Evolutionary conservation across 192 early-diverging fungal genomes (phyloP).

Genomic region (Cladochytrium replicatum): DNA sequence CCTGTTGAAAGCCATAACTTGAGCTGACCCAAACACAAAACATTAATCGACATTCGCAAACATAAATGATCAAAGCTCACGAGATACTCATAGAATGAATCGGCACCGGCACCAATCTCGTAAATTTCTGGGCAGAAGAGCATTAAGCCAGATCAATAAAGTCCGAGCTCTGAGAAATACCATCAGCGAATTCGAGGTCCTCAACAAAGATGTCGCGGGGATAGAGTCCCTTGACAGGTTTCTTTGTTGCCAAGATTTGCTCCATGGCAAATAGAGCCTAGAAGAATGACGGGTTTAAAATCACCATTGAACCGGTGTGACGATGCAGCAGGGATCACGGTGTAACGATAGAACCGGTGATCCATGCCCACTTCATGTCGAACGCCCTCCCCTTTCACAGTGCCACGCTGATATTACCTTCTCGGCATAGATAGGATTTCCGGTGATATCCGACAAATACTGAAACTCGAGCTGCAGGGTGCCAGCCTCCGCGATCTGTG

Average conservation of each 20-base stretch:
- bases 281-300: neutral
- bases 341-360: too few relatives aligned
- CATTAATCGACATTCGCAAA: neutral
- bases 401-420: conserved; percentile 32
- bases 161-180: too few relatives aligned
- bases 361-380: too few relatives aligned
- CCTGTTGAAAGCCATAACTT: conserved; percentile 37
- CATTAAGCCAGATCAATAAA: too few relatives aligned
- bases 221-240: conserved; percentile 8
- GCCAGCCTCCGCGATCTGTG: conserved; percentile 6
- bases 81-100: conserved; percentile 41
- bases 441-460: conserved; percentile 69
- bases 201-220: neutral
- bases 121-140: conserved; percentile 12
- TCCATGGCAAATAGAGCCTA: conserved; percentile 26
- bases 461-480: conserved; percentile 72
- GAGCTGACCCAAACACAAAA: conserved; percentile 1
- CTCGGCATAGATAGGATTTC: conserved; percentile 54
- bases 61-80: neutral
- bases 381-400: too few relatives aligned
- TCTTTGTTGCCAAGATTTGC: conserved; percentile 1
- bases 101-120: conserved; percentile 27
- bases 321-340: too few relatives aligned
- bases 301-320: neutral
- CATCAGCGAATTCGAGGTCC: neutral